Evolutionary conservation across 148 eudicot species (phyloP).

Genomic region (Silene conica): DNA sequence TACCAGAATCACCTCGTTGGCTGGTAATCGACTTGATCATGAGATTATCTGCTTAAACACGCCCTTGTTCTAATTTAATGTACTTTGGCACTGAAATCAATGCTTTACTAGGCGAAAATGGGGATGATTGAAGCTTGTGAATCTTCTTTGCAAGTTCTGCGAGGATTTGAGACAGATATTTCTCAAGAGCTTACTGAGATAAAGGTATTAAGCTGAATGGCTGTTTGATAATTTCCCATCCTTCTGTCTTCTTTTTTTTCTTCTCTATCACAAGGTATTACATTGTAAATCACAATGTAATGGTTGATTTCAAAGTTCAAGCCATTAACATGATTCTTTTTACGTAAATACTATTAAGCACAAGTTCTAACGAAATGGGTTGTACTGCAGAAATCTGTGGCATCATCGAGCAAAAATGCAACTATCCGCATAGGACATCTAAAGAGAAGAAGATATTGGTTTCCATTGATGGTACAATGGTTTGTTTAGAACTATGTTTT

Average conservation of each 20-base stretch:
- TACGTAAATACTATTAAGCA: not conserved
- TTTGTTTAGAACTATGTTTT: slow-evolving; percentile 24
- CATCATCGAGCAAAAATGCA: slow-evolving; percentile 56
- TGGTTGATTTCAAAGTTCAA: not conserved
- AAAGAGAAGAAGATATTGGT: slow-evolving; percentile 63
- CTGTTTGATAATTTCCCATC: not conserved
- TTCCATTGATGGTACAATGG: slow-evolving; percentile 77
- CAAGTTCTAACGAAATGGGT: slow-evolving; percentile 2
- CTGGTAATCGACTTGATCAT: slow-evolving; percentile 47
- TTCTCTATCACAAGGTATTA: too few species aligned
- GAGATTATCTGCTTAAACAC: not conserved
- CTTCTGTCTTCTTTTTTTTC: not conserved
- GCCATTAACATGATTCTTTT: not conserved
- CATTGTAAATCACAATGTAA: too few species aligned
- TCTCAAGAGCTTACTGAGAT: slow-evolving; percentile 45
- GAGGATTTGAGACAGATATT: slow-evolving; percentile 66
- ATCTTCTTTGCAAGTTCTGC: slow-evolving; percentile 77
- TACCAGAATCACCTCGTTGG: slow-evolving; percentile 99
- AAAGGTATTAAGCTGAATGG: slow-evolving; percentile 34
- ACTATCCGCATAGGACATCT: slow-evolving; percentile 62
- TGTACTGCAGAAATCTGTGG: slow-evolving; percentile 61
- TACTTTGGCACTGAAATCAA: slow-evolving; percentile 6
- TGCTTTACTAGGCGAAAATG: slow-evolving; percentile 67
- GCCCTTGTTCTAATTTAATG: not conserved
- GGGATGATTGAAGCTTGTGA: slow-evolving; percentile 84